Conservation (phyloP, 1,139 yeast species). For the Citeromyces siamensis region DNA sequence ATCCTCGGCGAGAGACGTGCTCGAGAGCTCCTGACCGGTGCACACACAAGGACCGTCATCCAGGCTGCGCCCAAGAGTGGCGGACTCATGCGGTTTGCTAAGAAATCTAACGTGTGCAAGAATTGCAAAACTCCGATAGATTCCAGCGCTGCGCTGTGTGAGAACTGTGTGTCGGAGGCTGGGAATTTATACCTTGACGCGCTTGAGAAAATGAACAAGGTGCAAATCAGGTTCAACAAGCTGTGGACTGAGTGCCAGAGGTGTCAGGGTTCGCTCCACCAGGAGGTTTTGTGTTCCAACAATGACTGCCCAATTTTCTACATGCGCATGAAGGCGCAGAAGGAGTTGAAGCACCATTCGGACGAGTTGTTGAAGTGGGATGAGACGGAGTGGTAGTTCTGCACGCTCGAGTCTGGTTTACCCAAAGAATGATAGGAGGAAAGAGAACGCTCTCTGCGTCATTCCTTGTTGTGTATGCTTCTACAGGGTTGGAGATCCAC, state of each 20-base stretch:
- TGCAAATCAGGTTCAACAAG: slow-evolving; percentile 76
- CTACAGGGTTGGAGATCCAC: neutral
- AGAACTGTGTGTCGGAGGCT: slow-evolving; percentile 62
- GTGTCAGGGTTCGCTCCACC: slow-evolving; percentile 93
- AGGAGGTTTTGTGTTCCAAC: slow-evolving; percentile 89
- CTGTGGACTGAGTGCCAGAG: slow-evolving; percentile 98
- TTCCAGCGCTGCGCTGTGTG: slow-evolving; percentile 67
- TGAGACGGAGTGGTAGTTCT: slow-evolving; percentile 37
- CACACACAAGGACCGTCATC: slow-evolving; percentile 71
- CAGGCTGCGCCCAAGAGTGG: slow-evolving; percentile 55
- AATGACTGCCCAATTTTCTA: slow-evolving; percentile 97
- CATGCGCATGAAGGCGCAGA: slow-evolving; percentile 93
- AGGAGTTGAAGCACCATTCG: slow-evolving; percentile 63
- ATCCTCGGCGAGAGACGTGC: slow-evolving; percentile 83
- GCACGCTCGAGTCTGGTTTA: too few relatives aligned
- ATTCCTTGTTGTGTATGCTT: neutral
- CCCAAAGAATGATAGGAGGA: neutral
- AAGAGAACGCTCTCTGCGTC: neutral
- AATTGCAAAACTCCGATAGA: slow-evolving; percentile 77
- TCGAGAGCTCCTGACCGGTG: slow-evolving; percentile 64
- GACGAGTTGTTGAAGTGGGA: slow-evolving; percentile 68
- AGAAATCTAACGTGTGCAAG: slow-evolving; percentile 78
- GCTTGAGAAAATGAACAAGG: slow-evolving; percentile 62
- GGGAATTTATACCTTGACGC: slow-evolving; percentile 74
- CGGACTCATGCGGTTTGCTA: slow-evolving; percentile 77